These are phyloP conservation scores for Metarhizium sp. DNA, from an alignment of 2,329 filamentous ascomycete genomes.

Conservation along the genomic window DNA sequence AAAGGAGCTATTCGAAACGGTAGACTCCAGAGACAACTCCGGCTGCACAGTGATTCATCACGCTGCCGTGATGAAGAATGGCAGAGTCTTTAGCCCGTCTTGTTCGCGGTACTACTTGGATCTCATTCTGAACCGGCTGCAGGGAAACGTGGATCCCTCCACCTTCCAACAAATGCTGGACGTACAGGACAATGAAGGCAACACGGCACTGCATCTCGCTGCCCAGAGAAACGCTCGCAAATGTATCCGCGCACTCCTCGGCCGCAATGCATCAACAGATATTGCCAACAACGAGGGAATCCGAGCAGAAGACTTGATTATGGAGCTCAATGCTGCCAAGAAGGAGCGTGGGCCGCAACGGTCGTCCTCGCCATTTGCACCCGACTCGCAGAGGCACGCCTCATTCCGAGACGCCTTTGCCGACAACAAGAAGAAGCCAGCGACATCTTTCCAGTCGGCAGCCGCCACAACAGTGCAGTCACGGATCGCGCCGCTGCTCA, in stretches of 20 bases:
- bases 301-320: constrained; percentile 76
- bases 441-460: constrained; percentile 44
- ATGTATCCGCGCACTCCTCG: constrained; percentile 71
- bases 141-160: constrained; percentile 64
- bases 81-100: constrained; percentile 71
- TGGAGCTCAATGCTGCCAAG: constrained; percentile 59
- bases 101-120: constrained; percentile 92
- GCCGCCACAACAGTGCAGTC: constrained; percentile 61
- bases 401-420: constrained; percentile 41
- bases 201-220: constrained; percentile 69
- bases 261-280: constrained; percentile 73
- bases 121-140: constrained; percentile 77
- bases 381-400: constrained; percentile 48
- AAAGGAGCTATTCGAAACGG: constrained; percentile 72
- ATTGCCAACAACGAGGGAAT: constrained; percentile 75
- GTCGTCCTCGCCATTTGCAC: constrained; percentile 65
- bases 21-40: constrained; percentile 68
- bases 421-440: constrained; percentile 32
- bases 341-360: constrained; percentile 60
- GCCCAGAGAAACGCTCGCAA: constrained; percentile 83
- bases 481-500: constrained; percentile 58
- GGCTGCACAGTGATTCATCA: constrained; percentile 91
- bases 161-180: constrained; percentile 74
- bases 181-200: constrained; percentile 74
- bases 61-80: constrained; percentile 79